These are phyloP conservation scores for Gryganskiella cystojenkinii DNA, from an alignment of 192 early-diverging fungal species.

Conservation along the genomic window DNA sequence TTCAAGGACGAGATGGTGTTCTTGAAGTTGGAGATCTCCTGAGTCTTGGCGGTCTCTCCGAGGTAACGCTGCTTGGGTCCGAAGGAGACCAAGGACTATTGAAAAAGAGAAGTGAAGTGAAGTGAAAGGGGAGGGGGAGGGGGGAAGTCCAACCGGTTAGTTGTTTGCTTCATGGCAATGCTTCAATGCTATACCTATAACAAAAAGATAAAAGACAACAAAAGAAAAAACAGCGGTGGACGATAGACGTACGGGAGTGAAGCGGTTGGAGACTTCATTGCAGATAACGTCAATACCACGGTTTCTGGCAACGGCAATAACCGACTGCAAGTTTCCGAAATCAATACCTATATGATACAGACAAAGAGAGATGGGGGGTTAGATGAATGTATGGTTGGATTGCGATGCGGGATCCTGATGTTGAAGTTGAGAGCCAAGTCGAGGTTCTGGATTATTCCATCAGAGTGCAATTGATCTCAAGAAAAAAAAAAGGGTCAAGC, in stretches of 20 bases:
- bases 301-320: constrained; percentile 97
- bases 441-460: too few relatives aligned
- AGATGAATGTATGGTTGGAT: too few relatives aligned
- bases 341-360: constrained; percentile 81
- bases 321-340: constrained; percentile 95
- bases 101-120: neutral
- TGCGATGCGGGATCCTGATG: too few relatives aligned
- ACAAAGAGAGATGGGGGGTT: neutral
- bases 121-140: neutral
- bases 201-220: neutral
- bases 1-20: constrained; percentile 93
- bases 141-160: neutral
- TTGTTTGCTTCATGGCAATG: neutral
- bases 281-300: constrained; percentile 97
- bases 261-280: constrained; percentile 97
- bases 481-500: too few relatives aligned
- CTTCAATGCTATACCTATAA: neutral
- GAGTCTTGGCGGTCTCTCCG: constrained; percentile 94
- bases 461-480: too few relatives aligned
- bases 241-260: constrained; percentile 83
- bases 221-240: neutral
- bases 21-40: constrained; percentile 97
- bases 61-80: constrained; percentile 95
- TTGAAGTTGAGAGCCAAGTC: too few relatives aligned
- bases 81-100: constrained; percentile 89